phyloP scores from a whole-genome alignment of 495 filamentous ascomycete genomes.

The Massariosphaeria phaeospora region DNA sequence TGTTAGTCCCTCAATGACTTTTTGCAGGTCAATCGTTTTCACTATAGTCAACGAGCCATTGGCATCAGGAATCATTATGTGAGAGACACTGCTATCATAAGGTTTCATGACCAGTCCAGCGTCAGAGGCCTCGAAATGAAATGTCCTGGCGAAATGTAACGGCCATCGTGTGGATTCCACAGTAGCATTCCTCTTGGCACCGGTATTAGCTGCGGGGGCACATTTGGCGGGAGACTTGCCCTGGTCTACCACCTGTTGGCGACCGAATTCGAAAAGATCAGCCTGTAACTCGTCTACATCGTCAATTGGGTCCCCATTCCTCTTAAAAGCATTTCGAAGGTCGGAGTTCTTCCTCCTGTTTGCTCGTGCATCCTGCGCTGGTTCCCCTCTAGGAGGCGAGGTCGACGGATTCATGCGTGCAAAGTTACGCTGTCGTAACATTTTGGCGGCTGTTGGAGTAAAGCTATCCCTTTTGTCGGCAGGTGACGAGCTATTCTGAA shows the following conservation, averaged over 20 bases:
- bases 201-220: neutral
- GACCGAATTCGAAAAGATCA: neutral
- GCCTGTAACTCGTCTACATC: neutral
- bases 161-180: neutral
- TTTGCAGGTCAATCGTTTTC: neutral
- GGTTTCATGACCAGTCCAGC: too few species aligned
- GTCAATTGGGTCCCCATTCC: neutral
- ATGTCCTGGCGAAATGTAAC: neutral
- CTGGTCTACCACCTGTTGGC: neutral
- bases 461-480: too few species aligned
- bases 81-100: too few species aligned
- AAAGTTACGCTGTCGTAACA: neutral
- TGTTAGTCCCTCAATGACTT: neutral
- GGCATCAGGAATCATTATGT: too few species aligned
- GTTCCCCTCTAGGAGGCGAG: neutral
- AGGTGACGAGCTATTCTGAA: too few species aligned
- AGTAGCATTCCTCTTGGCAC: neutral
- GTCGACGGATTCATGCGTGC: slow-evolving; percentile 4
- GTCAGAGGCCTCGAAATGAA: neutral
- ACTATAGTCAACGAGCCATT: neutral
- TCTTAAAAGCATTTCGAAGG: neutral
- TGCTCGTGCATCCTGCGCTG: neutral
- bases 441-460: too few species aligned
- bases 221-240: neutral
- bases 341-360: neutral